Evolutionary conservation across 2,329 filamentous ascomycete species (phyloP).

Genomic region (Leptographium flavum): DNA sequence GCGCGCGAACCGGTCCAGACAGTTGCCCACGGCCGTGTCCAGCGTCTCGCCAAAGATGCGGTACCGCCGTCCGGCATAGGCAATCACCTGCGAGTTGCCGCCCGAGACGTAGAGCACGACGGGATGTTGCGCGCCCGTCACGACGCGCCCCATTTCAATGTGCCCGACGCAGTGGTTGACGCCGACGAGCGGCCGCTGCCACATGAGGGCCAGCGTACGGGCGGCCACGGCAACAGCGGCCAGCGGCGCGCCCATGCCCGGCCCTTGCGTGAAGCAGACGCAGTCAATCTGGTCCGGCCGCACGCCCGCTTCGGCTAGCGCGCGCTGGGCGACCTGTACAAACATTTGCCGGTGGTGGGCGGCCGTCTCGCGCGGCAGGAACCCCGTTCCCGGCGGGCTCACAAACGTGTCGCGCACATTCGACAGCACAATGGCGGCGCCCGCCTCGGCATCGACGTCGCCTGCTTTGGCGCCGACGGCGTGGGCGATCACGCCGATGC

Average conservation of each 20-base stretch:
- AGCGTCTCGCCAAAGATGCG: slow-evolving; percentile 96
- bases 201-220: slow-evolving; percentile 66
- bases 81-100: slow-evolving; percentile 95
- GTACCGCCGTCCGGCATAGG: slow-evolving; percentile 87
- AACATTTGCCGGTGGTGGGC: slow-evolving; percentile 82
- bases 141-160: slow-evolving; percentile 94
- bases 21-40: slow-evolving; percentile 96
- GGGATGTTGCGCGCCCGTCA: slow-evolving; percentile 80
- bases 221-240: slow-evolving; percentile 62
- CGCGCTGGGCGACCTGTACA: slow-evolving; percentile 62
- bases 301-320: slow-evolving; percentile 56
- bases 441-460: slow-evolving; percentile 36
- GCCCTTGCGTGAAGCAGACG: slow-evolving; percentile 90
- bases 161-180: slow-evolving; percentile 98
- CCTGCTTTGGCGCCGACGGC: slow-evolving; percentile 18
- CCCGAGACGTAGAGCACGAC: slow-evolving; percentile 93
- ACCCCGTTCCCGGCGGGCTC: slow-evolving; percentile 83
- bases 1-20: slow-evolving; percentile 86
- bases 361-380: slow-evolving; percentile 92
- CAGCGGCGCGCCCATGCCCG: slow-evolving; percentile 91
- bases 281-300: slow-evolving; percentile 59
- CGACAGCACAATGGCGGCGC: too few species aligned
- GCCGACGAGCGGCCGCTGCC: slow-evolving; percentile 77
- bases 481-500: slow-evolving; percentile 83
- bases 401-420: slow-evolving; percentile 92